These are phyloP conservation scores for Neoboletus subvelutipes DNA, from an alignment of 768 basidiomycete species.

Conservation along the genomic window DNA sequence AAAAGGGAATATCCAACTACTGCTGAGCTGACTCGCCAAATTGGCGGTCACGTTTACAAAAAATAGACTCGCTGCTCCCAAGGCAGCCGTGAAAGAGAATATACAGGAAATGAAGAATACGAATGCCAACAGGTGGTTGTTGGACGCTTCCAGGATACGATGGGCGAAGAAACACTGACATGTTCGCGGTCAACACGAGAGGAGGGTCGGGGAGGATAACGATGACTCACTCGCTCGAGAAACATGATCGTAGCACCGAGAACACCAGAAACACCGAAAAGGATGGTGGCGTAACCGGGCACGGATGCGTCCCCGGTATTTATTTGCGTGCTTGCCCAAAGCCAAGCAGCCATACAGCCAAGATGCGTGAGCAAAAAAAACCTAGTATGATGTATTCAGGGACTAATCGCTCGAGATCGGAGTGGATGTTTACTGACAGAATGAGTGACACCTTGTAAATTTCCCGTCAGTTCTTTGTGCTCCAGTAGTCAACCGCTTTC, in stretches of 20 bases:
- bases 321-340: constrained; percentile 17
- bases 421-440: constrained; percentile 14
- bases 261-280: constrained; percentile 21
- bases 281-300: constrained; percentile 11
- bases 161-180: constrained; percentile 22
- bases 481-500: background rate
- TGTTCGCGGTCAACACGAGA: background rate
- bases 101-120: constrained; percentile 15
- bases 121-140: constrained; percentile 15
- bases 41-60: constrained; percentile 4
- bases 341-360: constrained; percentile 17
- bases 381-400: constrained; percentile 12
- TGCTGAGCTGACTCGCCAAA: constrained; percentile 11
- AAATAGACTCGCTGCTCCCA: constrained; percentile 21
- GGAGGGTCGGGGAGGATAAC: background rate
- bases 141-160: constrained; percentile 16
- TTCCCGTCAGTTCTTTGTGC: background rate
- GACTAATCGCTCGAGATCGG: background rate
- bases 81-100: constrained; percentile 22
- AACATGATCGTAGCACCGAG: constrained; percentile 15
- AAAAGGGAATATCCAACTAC: constrained; percentile 21
- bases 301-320: background rate
- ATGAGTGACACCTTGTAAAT: constrained; percentile 15
- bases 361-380: constrained; percentile 18
- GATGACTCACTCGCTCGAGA: constrained; percentile 15